Evolutionary conservation across 345 rosid genomes (phyloP), one percentile per base, ranked within the genome.

Genomic region (Gossypium thurberi): DNA sequence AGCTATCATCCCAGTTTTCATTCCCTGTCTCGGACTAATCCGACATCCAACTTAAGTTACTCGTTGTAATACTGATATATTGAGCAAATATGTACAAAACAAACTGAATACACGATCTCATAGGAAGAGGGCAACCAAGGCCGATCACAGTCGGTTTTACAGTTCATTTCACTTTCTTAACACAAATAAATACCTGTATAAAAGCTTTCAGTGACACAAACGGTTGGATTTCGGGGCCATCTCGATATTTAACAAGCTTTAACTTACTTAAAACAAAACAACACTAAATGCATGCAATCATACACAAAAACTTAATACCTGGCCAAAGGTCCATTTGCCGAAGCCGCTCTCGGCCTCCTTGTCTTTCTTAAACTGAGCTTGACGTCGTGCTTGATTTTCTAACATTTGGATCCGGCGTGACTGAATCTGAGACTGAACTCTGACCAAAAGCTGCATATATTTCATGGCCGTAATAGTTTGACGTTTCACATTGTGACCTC

Each of bases 391-490:
- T 82, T 88, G 89, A 81, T 85, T 86, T 79, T 92, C 97, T 7
- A 93, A 73, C 96, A 89, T 90, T 79, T 90, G 96, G 72, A 93
- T 86, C 81, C 97, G 88, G 78, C 98, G 88, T 20, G 97, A 89
- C 78, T 90, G 99, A 77, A 96, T 91, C 85, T 96, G 99, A 42
- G 97, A 89, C 75, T 96, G 98, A 69, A 93, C 91, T 18, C 98
- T 87, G 40, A 93, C 98, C 80, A 88, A 67, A 46, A 93, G 90
- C 79, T 96, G 99, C 99, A 95, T 91, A 77, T 90, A 82, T 65
- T 95, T 95, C 90, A 90, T 88, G 53, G 99, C 99, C 79, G 88
- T 93, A 78, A 70, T 69, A 0, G 98, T 93, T 77, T 93, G 99
- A 62, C 97, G 89, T 83, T 87, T 96, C 78, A 87, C 99, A 50